Evolutionary conservation across 768 basidiomycete genomes (phyloP), one percentile per base, ranked within the genome.

Genomic region (Lactarius trivialis): DNA sequence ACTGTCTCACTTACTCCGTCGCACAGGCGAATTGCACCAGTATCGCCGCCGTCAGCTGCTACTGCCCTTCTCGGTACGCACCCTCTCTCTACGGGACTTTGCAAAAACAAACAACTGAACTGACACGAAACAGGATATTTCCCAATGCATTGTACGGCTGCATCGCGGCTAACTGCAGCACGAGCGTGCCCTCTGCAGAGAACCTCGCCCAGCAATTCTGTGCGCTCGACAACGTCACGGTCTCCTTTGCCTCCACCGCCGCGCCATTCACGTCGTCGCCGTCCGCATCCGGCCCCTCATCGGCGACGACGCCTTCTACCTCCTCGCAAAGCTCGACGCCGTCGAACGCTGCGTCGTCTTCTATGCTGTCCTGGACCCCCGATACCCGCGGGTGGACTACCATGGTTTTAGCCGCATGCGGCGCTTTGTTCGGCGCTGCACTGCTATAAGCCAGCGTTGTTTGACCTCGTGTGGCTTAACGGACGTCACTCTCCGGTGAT

Each of bases 161-260:
- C 64, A 71, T 79, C 39, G 66, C 71, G 9, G 65, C 53, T 3
- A 66, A 67, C 26, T 82, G 81, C 68, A 65, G 76, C 6, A 52
- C 68, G 43, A 75, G 78, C 52, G 65, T 82, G 1, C 30, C 69
- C 17, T 68, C 75, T 4, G 75, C 77, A 5, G 79, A 83, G 70
- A 66, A 61, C 17, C 74, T 83, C 34, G 77, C 80, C 1, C 75
- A 81, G 63, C 73, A 75, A 64, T 82, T 82, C 69, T 83, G 82
- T 67, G 73, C 76, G 21, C 50, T 77, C 55, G 76, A 77, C 8
- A 72, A 71, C 30, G 59, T 72, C 12, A 73, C 72, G 30, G 71
- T 75, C 5, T 71, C 75, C 1, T 69, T 79, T 43, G 66, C 74
- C 1, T 79, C 78, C 69, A 73, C 76, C 14, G 39, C 74, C 17